Conservation (phyloP, 495 filamentous ascomycete genomes). For the Pyrenula aspistea region DNA sequence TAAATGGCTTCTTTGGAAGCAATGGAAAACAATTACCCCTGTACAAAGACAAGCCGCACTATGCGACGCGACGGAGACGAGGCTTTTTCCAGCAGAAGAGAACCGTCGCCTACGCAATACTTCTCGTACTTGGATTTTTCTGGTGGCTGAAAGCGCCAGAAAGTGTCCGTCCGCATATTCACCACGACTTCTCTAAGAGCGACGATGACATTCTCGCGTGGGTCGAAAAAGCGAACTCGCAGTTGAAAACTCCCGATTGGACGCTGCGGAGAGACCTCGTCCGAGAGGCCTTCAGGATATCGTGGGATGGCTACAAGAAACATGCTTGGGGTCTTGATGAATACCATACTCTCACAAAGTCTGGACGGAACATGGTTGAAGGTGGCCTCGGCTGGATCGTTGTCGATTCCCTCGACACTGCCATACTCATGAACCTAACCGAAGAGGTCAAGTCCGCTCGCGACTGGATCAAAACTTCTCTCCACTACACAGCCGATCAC, state of each 20-base stretch:
- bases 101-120: constrained; percentile 29
- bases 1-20: constrained; percentile 39
- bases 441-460: constrained; percentile 72
- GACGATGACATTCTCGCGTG: constrained; percentile 5
- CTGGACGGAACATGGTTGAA: constrained; percentile 68
- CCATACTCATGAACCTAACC: constrained; percentile 98
- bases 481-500: constrained; percentile 82
- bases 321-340: constrained; percentile 94
- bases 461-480: constrained; percentile 74
- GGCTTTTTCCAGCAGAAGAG: constrained; percentile 29
- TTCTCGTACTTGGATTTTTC: constrained; percentile 37
- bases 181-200: not conserved
- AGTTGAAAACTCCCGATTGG: constrained; percentile 46
- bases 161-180: not conserved
- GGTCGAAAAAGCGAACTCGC: constrained; percentile 6
- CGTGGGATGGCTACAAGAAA: constrained; percentile 85
- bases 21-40: constrained; percentile 62
- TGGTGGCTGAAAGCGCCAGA: constrained; percentile 34
- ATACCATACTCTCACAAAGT: constrained; percentile 72
- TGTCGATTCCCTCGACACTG: constrained; percentile 85
- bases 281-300: constrained; percentile 77
- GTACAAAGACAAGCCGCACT: constrained; percentile 98
- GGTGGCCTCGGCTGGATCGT: constrained; percentile 88
- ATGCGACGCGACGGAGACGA: constrained; percentile 31
- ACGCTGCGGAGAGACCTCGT: constrained; percentile 65